These are phyloP conservation scores for Eucalyptus virginea DNA, from an alignment of 345 rosid genomes.

Conservation along the genomic window DNA sequence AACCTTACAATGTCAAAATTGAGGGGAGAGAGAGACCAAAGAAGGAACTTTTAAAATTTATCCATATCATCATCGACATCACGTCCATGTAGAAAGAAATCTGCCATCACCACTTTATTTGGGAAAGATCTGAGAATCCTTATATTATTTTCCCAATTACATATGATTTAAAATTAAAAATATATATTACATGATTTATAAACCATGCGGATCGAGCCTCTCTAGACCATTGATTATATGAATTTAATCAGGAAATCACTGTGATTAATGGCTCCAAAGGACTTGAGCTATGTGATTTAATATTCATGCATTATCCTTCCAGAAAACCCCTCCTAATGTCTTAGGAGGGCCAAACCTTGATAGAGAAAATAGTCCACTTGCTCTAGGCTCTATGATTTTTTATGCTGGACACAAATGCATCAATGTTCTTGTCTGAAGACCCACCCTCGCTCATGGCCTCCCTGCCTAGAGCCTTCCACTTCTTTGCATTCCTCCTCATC, in stretches of 20 bases:
- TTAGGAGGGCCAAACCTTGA: not conserved
- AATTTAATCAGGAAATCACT: not conserved
- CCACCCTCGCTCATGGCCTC: constrained; percentile 38
- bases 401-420: constrained; percentile 13
- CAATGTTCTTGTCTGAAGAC: constrained; percentile 30
- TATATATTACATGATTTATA: not conserved
- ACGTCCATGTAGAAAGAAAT: not conserved
- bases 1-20: not conserved
- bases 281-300: not conserved
- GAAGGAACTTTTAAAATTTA: not conserved
- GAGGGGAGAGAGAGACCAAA: not conserved
- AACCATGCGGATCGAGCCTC: not conserved
- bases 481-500: constrained; percentile 22
- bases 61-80: not conserved
- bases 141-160: not conserved
- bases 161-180: not conserved
- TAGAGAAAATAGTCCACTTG: not conserved
- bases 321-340: not conserved
- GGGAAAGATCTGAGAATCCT: not conserved
- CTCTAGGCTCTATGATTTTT: not conserved
- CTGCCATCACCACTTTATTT: not conserved
- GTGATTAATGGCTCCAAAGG: not conserved
- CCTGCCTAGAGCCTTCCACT: constrained; percentile 32
- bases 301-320: not conserved
- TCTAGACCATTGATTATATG: not conserved